A percentile compares a stretch with the other conserved stretches of the same genome.
Conservation (phyloP, 257 asterid species). For the Solanum megistacrolobum region DNA sequence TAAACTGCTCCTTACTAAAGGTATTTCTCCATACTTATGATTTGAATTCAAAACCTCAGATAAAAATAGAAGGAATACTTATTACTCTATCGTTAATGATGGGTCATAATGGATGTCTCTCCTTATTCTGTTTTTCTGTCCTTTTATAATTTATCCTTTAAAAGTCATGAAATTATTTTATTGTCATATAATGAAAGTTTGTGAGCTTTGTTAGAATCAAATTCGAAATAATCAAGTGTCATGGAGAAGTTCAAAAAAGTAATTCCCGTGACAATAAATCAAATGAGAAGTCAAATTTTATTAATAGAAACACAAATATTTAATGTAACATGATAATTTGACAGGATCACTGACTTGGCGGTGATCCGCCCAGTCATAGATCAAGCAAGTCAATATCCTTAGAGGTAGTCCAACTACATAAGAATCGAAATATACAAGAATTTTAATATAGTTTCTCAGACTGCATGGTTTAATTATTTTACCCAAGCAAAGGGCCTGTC, state of each 20-base stretch:
- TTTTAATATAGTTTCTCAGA: too few species aligned
- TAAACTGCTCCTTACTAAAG: background rate
- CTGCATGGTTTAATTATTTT: too few species aligned
- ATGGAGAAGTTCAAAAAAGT: background rate
- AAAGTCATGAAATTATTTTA: background rate
- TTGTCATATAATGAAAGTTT: background rate
- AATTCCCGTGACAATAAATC: background rate
- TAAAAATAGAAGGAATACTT: background rate
- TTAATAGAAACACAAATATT: too few species aligned
- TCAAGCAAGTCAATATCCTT: too few species aligned
- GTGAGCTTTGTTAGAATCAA: background rate
- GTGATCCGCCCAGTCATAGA: too few species aligned
- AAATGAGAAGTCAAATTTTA: background rate
- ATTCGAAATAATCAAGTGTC: background rate
- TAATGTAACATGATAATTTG: too few species aligned
- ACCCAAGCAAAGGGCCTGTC: too few species aligned
- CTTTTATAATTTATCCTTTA: background rate
- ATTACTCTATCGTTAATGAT: background rate
- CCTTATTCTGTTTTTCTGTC: too few species aligned
- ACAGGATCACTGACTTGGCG: too few species aligned
- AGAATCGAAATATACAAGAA: too few species aligned
- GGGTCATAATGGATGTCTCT: background rate
- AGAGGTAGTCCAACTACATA: too few species aligned
- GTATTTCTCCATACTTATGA: background rate
- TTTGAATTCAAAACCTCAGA: background rate